phyloP scores from a whole-genome alignment of 148 eudicot species.

The Camellia lanceoleosa region DNA sequence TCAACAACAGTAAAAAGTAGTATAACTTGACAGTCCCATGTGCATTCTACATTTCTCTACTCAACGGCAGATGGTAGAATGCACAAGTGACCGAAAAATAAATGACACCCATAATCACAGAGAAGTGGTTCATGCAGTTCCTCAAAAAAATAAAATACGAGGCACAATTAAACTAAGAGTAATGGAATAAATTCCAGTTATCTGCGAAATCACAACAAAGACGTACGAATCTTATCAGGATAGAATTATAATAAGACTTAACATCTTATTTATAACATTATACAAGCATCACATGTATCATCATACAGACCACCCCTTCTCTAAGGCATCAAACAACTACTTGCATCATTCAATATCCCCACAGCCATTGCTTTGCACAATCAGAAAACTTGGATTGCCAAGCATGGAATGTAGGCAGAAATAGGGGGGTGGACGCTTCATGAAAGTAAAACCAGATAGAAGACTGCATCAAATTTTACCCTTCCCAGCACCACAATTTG shows the following conservation, averaged over 20 bases:
- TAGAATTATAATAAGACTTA: background rate
- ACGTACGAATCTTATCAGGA: background rate
- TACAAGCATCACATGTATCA: background rate
- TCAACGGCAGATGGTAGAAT: background rate
- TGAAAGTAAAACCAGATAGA: background rate
- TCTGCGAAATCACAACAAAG: background rate
- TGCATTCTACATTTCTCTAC: background rate
- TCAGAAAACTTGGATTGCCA: background rate
- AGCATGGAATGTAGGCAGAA: background rate
- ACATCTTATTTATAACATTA: background rate
- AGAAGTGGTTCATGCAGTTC: background rate
- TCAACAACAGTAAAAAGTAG: background rate
- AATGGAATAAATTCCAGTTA: background rate
- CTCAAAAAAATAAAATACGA: background rate
- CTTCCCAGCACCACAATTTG: background rate
- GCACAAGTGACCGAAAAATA: background rate
- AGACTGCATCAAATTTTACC: background rate
- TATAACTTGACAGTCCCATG: background rate
- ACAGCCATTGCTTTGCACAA: background rate
- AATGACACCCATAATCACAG: slow-evolving; percentile 13
- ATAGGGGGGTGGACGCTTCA: background rate
- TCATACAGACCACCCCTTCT: background rate
- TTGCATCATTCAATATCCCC: background rate
- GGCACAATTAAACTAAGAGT: background rate
- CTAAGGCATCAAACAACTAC: background rate